Evolutionary conservation across 768 basidiomycete species (phyloP).

Genomic region (Pholiota microspora): DNA sequence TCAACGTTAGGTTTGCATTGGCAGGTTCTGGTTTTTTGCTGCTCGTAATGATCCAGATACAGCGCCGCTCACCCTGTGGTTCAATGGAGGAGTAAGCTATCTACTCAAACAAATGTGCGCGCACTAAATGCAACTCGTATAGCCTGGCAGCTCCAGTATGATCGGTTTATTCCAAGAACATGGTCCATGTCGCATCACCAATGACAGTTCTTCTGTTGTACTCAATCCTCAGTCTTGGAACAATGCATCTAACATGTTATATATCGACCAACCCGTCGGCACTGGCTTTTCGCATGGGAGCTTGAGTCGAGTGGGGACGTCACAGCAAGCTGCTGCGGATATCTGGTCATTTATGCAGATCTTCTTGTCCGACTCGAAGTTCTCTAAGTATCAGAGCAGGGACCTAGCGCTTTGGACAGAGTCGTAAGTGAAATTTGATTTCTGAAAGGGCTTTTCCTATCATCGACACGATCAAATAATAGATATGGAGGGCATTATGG

Average conservation of each 20-base stretch:
- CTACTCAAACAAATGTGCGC: no score
- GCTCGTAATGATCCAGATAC: constrained; percentile 57
- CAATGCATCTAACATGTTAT: constrained; percentile 52
- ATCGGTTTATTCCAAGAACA: constrained; percentile 72
- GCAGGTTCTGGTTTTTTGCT: constrained; percentile 70
- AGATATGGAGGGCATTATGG: constrained; percentile 75
- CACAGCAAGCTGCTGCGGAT: constrained; percentile 51
- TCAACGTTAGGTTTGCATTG: not conserved
- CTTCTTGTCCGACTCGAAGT: constrained; percentile 54
- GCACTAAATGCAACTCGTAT: no score
- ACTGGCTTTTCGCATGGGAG: constrained; percentile 62
- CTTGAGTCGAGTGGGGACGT: constrained; percentile 42
- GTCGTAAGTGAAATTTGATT: constrained; percentile 41
- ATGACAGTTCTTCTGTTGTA: constrained; percentile 46
- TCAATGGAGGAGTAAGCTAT: constrained; percentile 55
- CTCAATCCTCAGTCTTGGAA: constrained; percentile 61
- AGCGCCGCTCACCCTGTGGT: constrained; percentile 63
- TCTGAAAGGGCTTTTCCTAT: no score
- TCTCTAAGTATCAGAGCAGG: constrained; percentile 42
- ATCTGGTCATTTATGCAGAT: constrained; percentile 66
- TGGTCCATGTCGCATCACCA: constrained; percentile 75
- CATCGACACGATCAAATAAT: no score
- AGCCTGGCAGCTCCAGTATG: constrained; percentile 57
- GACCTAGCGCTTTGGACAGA: constrained; percentile 65
- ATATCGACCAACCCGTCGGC: constrained; percentile 63